These are phyloP conservation scores for Jaminaea rosea DNA, from an alignment of 1,284 basidiomycete species.

Conservation along the genomic window DNA sequence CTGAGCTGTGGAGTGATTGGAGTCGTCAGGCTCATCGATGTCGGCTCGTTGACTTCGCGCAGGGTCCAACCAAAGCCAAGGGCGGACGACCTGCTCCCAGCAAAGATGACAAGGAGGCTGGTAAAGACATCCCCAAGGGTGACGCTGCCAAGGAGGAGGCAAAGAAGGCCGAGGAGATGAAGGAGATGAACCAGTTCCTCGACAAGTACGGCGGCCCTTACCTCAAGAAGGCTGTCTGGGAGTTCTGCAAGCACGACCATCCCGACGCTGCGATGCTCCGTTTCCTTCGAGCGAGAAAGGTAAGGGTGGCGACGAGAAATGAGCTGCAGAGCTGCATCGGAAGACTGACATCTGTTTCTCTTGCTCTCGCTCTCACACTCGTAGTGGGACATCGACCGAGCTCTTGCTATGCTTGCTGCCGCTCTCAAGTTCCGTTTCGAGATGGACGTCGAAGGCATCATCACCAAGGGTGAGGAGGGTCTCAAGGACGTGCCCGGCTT, in stretches of 20 bases:
- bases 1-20: too few species aligned
- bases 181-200: conserved; percentile 38
- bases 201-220: conserved; percentile 44
- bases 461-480: conserved; percentile 44
- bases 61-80: conserved; percentile 15
- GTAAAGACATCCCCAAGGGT: conserved; percentile 40
- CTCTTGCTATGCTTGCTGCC: conserved; percentile 44
- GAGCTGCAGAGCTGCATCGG: background rate
- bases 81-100: conserved; percentile 10
- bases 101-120: conserved; percentile 24
- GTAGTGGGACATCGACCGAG: conserved; percentile 44
- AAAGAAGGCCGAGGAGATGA: conserved; percentile 33
- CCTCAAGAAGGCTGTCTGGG: conserved; percentile 31
- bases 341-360: too few species aligned
- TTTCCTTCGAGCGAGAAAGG: conserved; percentile 45
- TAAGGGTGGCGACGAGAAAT: background rate
- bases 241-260: conserved; percentile 34
- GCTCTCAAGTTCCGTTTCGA: conserved; percentile 47
- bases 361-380: background rate
- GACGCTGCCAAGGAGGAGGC: conserved; percentile 44
- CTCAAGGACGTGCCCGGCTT: conserved; percentile 45
- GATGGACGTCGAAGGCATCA: conserved; percentile 40
- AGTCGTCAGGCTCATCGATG: conserved; percentile 2
- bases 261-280: conserved; percentile 43
- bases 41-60: too few species aligned